Evolutionary conservation across 345 rosid species (phyloP), one percentile per base, ranked within the genome.

Genomic region (Eucalyptus erythrocorys): DNA sequence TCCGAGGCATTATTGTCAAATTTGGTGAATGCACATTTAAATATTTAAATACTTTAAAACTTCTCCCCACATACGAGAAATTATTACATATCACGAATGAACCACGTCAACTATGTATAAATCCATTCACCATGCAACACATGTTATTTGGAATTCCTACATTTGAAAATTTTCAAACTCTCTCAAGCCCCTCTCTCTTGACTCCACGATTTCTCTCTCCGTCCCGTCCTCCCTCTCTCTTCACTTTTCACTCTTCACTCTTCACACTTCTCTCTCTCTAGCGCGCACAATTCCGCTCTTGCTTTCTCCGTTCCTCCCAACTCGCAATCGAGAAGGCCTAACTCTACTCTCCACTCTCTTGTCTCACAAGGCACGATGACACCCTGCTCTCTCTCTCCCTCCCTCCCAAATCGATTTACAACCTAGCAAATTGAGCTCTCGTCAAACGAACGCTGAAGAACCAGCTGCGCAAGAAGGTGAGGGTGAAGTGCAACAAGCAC

Each of bases 401-500:
- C 59, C 61, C n/a, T 27, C 16, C 66, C 66, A 59, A 59, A 59
- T 59, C 16, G 13, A 27, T n/a, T 27, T 30, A 26, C 16, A 0
- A 59, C 66, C n/a, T 59, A 59, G n/a, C 7, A 57, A 5, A 59
- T 6, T 26, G n/a, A 59, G n/a, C 4, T 59, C n/a, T 59, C 30
- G 3, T 59, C 14, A 1, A 5, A 57, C 64, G 14, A 57, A 24
- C 6, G 81, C 87, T 94, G 87, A 95, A 95, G 92, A 94, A 94
- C 49, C 89, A 95, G 43, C 43, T 94, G 71, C 96, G 96, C 89
- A 94, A 95, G 93, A 95, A 95, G 92, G 95, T 92, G 42, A 89
- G 97, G 86, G 97, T 94, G 87, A 95, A 95, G 93, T 94, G 96
- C 91, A 94, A 95, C 93, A 93, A 95, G 95, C 50, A 48, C 0